A percentile compares a stretch with the other conserved stretches of the same genome.
Evolutionary conservation across 352 stramenopile species (phyloP).

Genomic region (Pythium oligandrum): DNA sequence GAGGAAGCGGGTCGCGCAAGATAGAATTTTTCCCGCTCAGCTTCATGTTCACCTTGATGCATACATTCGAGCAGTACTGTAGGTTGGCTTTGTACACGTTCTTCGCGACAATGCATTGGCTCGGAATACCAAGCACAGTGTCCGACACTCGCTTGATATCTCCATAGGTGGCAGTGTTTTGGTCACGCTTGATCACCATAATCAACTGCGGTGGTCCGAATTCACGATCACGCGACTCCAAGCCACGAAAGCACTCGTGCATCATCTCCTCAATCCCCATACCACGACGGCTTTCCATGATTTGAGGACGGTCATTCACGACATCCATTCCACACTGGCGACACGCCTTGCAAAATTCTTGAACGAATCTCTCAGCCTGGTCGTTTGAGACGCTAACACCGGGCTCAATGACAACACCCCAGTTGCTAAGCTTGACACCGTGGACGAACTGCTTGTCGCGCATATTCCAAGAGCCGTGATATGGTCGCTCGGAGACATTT

Average conservation of each 20-base stretch:
- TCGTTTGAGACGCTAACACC: neutral
- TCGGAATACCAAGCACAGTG: conserved; percentile 34
- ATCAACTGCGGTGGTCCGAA: conserved; percentile 16
- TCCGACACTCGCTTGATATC: conserved; percentile 42
- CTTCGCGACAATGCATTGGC: conserved; percentile 37
- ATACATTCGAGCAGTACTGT: conserved; percentile 37
- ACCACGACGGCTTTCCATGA: conserved; percentile 33
- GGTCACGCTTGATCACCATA: conserved; percentile 31
- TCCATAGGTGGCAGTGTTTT: conserved; percentile 16
- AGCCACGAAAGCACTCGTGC: conserved; percentile 43
- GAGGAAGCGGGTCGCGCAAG: conserved; percentile 22
- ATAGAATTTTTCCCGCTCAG: conserved; percentile 33
- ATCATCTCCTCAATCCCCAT: conserved; percentile 55
- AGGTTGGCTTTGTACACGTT: conserved; percentile 24
- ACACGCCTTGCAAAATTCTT: conserved; percentile 28
- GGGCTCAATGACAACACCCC: conserved; percentile 44
- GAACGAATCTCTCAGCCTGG: conserved; percentile 38
- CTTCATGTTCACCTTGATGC: conserved; percentile 44
- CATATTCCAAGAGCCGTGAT: conserved; percentile 71
- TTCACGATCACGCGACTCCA: conserved; percentile 26
- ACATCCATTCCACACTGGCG: conserved; percentile 36
- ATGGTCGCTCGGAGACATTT: conserved; percentile 55
- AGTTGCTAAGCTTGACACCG: conserved; percentile 40
- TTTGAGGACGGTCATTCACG: conserved; percentile 27
- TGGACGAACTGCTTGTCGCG: conserved; percentile 65